A percentile compares a stretch with the other conserved stretches of the same genome.
Conservation (phyloP, 1,139 yeast genomes). For the Hansenula anomala region DNA sequence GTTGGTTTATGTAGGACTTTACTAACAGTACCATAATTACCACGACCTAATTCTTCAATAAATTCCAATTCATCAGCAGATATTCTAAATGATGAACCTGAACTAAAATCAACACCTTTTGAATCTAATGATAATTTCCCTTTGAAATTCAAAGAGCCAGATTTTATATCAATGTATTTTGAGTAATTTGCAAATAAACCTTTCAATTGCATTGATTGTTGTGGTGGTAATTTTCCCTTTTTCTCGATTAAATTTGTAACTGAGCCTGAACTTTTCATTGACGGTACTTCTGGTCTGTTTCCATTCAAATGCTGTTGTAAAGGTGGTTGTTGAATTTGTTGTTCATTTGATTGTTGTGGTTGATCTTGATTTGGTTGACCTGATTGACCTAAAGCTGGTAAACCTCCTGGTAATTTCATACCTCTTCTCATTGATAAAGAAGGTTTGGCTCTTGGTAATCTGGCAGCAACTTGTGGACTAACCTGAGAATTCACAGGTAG, state of each 20-base stretch:
- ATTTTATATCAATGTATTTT: constrained; percentile 83
- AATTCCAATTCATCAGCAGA: constrained; percentile 84
- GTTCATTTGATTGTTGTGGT: background rate
- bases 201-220: constrained; percentile 24
- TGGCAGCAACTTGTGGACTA: constrained; percentile 23
- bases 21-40: constrained; percentile 93
- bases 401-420: constrained; percentile 22
- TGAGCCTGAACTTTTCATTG: constrained; percentile 8
- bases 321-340: background rate
- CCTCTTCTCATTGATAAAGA: constrained; percentile 57
- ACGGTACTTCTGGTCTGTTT: background rate
- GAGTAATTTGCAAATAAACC: constrained; percentile 78
- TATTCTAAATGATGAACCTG: constrained; percentile 83
- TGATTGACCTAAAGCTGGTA: constrained; percentile 10
- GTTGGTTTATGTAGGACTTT: constrained; percentile 95
- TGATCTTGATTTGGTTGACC: background rate
- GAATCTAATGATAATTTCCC: constrained; percentile 93
- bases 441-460: constrained; percentile 31
- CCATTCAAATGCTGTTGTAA: background rate
- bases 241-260: constrained; percentile 18
- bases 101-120: constrained; percentile 84
- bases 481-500: constrained; percentile 17
- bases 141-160: constrained; percentile 86
- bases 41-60: constrained; percentile 84
- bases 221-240: constrained; percentile 18